These are phyloP conservation scores for Helianthus annuus DNA, from an alignment of 129 eudicot genomes.

Conservation along the genomic window DNA sequence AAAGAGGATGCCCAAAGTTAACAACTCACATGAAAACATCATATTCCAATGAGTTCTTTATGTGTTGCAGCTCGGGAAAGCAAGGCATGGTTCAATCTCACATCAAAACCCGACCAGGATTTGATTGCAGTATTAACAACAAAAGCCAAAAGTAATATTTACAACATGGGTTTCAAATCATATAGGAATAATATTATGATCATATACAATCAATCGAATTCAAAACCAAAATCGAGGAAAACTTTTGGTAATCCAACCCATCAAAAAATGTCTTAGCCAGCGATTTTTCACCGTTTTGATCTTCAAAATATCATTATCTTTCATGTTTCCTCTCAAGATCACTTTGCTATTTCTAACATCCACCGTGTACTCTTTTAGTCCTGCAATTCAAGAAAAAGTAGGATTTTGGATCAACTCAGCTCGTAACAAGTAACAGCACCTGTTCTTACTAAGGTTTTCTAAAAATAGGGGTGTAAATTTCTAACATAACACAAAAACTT, in stretches of 20 bases:
- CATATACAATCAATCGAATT: neutral
- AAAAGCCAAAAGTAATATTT: neutral
- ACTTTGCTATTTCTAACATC: conserved; percentile 46
- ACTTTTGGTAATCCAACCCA: conserved; percentile 10
- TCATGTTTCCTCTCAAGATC: conserved; percentile 38
- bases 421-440: neutral
- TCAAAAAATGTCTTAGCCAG: neutral
- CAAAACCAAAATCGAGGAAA: conserved; percentile 9
- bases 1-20: too few relatives aligned
- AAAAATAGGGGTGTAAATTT: neutral
- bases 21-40: too few relatives aligned
- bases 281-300: conserved; percentile 12
- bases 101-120: too few relatives aligned
- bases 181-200: neutral
- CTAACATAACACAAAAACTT: neutral
- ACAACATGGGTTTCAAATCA: neutral
- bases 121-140: neutral
- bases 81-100: too few relatives aligned
- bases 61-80: too few relatives aligned
- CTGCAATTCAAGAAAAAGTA: conserved; percentile 23
- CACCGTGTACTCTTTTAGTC: conserved; percentile 46
- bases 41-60: too few relatives aligned
- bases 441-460: neutral
- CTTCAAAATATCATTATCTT: conserved; percentile 7
- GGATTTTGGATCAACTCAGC: neutral